phyloP scores from a whole-genome alignment of 306 rosid genomes.

The Dalbergia oliveri region DNA sequence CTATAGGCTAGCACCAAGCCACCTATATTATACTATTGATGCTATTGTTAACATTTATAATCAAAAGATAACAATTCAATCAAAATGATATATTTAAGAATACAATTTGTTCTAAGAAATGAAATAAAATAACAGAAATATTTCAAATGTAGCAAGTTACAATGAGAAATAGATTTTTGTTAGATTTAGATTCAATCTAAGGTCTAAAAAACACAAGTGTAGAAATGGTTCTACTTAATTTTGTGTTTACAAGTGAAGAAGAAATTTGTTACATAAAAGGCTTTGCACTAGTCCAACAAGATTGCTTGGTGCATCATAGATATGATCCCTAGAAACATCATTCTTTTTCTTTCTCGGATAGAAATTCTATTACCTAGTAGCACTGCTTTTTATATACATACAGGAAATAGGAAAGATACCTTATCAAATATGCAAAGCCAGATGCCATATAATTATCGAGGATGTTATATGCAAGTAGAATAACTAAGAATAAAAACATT shows the following conservation, averaged over 20 bases:
- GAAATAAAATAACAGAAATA: background rate
- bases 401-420: background rate
- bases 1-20: too few relatives aligned
- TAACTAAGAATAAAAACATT: conserved; percentile 12
- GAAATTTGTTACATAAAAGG: conserved; percentile 21
- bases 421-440: background rate
- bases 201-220: background rate
- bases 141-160: background rate
- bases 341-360: background rate
- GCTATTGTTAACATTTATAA: too few relatives aligned
- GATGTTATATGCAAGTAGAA: background rate
- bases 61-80: too few relatives aligned
- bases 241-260: background rate
- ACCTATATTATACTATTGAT: too few relatives aligned
- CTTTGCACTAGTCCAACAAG: background rate
- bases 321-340: background rate
- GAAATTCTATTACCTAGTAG: background rate
- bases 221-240: background rate
- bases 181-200: background rate
- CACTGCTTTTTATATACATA: too few relatives aligned
- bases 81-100: too few relatives aligned
- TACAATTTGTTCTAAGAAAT: too few relatives aligned
- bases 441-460: background rate
- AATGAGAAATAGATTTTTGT: background rate
- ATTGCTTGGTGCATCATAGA: background rate